Base-by-base conservation (phyloP, 176 grass and related monocot species). In the Hordeum vulgare region DNA sequence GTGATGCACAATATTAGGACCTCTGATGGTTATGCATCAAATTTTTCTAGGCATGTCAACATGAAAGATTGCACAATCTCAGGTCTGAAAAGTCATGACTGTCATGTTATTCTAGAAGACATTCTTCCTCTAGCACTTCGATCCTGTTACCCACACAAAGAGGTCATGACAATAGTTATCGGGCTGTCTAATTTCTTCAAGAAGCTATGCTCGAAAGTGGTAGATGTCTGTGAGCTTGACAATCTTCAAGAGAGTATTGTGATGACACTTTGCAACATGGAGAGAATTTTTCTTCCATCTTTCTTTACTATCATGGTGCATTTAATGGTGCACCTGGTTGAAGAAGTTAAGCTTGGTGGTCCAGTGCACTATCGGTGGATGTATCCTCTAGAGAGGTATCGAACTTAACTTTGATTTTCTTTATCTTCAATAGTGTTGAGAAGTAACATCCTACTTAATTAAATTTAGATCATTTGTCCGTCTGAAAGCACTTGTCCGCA, bases 231-330 rank as follows among this genome's bases (percentile, higher is more conserved):
- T 15, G 37, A 88, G 14, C 66, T 81, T 27, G 6, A 62, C 13
- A 3, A 75, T 61, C 14, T 88, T 23, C 58, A 78, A 59, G 27
- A 66, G 54, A 9, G 26, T 23, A 72, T 87, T 63, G 42, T 62
- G 31, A 10, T 83, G 13, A 83, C 76, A 25, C 17, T 76, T 23
- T 87, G 85, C 47, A 21, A 86, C 62, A 40, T 82, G 35, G 71
- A 82, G 10, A 74, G 15, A 87, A 56, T 66, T 11, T 81, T 81
- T 66, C 37, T 42, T 40, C 40, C 81, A n/a, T 42, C 62, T 14
- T 76, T 85, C 62, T 89, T 89, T 33, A 44, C 26, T 66, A 34
- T 89, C 4, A 81, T 75, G 54, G 42, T 85, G n/a, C n/a, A n/a
- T n/a, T n/a, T n/a, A n/a, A n/a, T n/a, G n/a, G n/a, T n/a, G 7